Evolutionary conservation across 345 rosid species (phyloP), one percentile per base, ranked within the genome.

Genomic region (Camelina neglecta): DNA sequence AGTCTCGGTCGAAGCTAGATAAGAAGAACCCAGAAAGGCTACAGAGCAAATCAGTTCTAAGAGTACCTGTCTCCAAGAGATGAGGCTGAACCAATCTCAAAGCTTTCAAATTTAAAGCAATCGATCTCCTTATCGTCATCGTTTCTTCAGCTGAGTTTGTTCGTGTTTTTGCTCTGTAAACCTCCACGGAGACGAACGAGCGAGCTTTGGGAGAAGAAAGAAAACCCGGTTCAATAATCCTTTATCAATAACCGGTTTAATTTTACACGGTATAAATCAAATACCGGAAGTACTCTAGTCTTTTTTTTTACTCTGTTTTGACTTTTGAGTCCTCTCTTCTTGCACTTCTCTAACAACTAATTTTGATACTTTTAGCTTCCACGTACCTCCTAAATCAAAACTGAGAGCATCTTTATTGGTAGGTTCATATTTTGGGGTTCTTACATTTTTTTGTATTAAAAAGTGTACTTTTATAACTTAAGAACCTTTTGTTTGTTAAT

Each of bases 11-110:
- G 63, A 26, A 55, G 53, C 24, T 15, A 54, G 26, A 55, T 12
- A 24, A 55, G 24, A 55, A 75, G 24, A 55, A 75, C 23, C 36
- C 4, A 54, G 16, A 54, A 13, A 54, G 1, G 45, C 24, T 50
- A 60, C 67, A 49, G 21, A 62, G 33, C 7, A 41, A 18, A 2
- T 51, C 44, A 51, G 33, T 62, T 72, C n/a, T 62, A 39, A 50
- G 54, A 8, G 35, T 62, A 73, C 64, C 71, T 72, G 62, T 53
- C 62, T 62, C 45, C 44, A 6, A 6, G 33, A 62, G 23, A 51
- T 12, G 72, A 56, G 26, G 26, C 26, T 56, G 77, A 33, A 10
- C 29, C 26, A 44, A 35, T 65, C 65, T 51, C 33, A 47, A 65
- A 29, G 41, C 54, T 45, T 26, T 45, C 54, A 45, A 15, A 15